Evolutionary conservation across 225 moss, liverwort and hornwort genomes (phyloP).

Genomic region (Pseudoscleropodium purum): DNA sequence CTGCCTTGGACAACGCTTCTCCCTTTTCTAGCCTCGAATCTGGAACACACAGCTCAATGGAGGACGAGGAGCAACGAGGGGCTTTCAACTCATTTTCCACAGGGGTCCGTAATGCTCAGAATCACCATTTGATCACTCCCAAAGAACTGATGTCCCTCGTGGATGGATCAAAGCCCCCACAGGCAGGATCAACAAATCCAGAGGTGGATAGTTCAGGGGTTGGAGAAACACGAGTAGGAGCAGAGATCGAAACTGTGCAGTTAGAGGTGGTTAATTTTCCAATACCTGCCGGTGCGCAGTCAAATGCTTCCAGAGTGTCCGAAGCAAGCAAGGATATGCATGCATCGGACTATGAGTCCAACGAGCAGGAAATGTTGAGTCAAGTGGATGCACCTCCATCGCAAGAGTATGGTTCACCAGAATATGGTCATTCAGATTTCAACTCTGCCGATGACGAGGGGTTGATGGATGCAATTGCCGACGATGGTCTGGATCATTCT

Average conservation of each 20-base stretch:
- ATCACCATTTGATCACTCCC: constrained; percentile 80
- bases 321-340: constrained; percentile 12
- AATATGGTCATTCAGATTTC: constrained; percentile 45
- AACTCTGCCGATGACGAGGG: constrained; percentile 60
- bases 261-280: constrained; percentile 37
- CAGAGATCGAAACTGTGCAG: constrained; percentile 34
- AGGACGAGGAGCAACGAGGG: constrained; percentile 64
- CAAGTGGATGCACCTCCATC: constrained; percentile 23
- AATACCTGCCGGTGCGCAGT: constrained; percentile 11
- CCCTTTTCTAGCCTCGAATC: constrained; percentile 30
- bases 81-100: constrained; percentile 26
- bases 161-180: constrained; percentile 35
- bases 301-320: constrained; percentile 16
- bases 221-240: constrained; percentile 13
- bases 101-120: constrained; percentile 42
- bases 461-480: constrained; percentile 32
- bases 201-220: constrained; percentile 21
- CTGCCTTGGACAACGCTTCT: constrained; percentile 8
- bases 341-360: constrained; percentile 25
- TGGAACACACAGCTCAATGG: constrained; percentile 33
- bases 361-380: constrained; percentile 24
- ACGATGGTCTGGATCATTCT: constrained; percentile 58
- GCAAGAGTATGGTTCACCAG: constrained; percentile 23
- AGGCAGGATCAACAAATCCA: constrained; percentile 27
- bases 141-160: constrained; percentile 87